These are phyloP conservation scores for Nicotiana obtusifolia DNA, from an alignment of 257 asterid genomes.

Conservation along the genomic window DNA sequence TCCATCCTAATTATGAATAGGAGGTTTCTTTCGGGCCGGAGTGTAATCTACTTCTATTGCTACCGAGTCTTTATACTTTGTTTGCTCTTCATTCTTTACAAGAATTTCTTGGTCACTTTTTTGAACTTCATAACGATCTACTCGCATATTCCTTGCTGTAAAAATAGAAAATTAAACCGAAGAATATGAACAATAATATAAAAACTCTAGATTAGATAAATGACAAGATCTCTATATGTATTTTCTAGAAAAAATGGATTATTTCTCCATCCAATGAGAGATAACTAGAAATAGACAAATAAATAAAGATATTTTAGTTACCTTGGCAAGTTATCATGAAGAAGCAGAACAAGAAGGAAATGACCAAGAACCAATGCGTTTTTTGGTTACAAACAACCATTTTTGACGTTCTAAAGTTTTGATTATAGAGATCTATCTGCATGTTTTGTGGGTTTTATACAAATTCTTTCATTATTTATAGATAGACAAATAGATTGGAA, in stretches of 20 bases:
- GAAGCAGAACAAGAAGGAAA: conserved; percentile 12
- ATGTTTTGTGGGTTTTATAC: neutral
- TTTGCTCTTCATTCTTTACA: conserved; percentile 5
- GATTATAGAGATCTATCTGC: neutral
- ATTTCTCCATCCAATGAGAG: neutral
- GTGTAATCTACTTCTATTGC: conserved; percentile 18
- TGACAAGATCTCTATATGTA: neutral
- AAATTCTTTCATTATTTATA: neutral
- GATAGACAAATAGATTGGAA: neutral
- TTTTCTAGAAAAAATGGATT: neutral
- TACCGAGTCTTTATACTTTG: neutral
- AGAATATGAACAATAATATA: neutral
- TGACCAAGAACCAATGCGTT: conserved; percentile 4
- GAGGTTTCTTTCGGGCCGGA: conserved; percentile 30
- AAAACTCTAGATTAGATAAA: neutral
- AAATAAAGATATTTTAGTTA: neutral
- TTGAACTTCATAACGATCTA: neutral
- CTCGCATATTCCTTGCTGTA: conserved; percentile 11
- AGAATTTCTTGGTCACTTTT: conserved; percentile 7
- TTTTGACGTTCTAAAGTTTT: neutral
- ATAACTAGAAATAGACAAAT: neutral
- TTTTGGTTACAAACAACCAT: conserved; percentile 8
- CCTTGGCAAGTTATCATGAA: conserved; percentile 19
- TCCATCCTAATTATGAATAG: conserved; percentile 22
- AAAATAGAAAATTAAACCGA: neutral